Evolutionary conservation across 2,329 filamentous ascomycete species (phyloP).

Genomic region (Claviceps spartinae): DNA sequence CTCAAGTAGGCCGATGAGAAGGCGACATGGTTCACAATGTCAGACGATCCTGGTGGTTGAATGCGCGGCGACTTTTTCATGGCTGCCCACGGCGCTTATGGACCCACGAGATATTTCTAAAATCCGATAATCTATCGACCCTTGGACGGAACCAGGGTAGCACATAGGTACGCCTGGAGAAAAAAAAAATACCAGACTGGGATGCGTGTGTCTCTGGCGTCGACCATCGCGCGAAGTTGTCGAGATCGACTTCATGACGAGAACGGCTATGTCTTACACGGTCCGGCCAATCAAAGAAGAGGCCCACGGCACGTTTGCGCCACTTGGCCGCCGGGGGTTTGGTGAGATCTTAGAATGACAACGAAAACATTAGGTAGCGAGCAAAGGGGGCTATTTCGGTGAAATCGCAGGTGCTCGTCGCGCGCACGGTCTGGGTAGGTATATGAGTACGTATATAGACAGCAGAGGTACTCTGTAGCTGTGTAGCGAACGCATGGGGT

Average conservation of each 20-base stretch:
- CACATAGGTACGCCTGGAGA: no score
- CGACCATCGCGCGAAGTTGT: background rate
- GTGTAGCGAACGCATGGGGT: no score
- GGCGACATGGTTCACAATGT: no score
- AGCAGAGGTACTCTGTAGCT: no score
- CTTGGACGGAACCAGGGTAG: background rate
- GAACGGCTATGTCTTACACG: background rate
- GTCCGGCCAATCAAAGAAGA: background rate
- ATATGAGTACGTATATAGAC: no score
- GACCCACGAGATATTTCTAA: background rate
- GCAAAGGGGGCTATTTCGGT: background rate
- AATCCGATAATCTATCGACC: background rate
- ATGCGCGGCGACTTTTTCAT: background rate
- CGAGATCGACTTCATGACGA: slow-evolving; percentile 1
- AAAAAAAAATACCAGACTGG: background rate
- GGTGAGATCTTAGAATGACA: background rate
- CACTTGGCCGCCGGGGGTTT: background rate
- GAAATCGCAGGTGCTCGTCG: background rate
- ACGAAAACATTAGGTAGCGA: background rate
- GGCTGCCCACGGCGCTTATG: background rate
- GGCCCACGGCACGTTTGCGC: slow-evolving; percentile 1
- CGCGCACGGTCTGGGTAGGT: background rate
- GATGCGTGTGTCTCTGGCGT: background rate
- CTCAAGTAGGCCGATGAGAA: background rate
- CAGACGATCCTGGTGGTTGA: background rate